A percentile compares a stretch with the other conserved stretches of the same genome.
Conservation (phyloP, 2,329 filamentous ascomycete genomes). For the Nakataea oryzae region DNA sequence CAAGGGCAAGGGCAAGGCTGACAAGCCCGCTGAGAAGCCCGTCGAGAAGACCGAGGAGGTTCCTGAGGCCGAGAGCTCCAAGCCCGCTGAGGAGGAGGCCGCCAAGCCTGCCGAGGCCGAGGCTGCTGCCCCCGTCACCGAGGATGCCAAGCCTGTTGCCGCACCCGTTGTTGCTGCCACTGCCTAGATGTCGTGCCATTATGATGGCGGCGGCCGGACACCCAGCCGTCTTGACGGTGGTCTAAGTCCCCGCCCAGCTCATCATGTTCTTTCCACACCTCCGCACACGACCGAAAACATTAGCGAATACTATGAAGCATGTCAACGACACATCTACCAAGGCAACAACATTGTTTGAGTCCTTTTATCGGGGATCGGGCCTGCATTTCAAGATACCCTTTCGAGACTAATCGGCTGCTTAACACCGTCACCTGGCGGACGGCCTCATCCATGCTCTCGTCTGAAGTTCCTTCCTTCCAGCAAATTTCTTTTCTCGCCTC, state of each 20-base stretch:
- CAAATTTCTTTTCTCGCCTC: not conserved
- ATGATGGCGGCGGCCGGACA: not conserved
- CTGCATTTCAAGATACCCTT: constrained; percentile 50
- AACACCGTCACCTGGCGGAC: not conserved
- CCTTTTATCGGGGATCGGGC: constrained; percentile 31
- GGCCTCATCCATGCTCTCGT: not conserved
- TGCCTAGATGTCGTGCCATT: constrained; percentile 27
- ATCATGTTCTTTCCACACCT: constrained; percentile 2
- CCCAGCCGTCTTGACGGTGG: not conserved
- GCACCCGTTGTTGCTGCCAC: constrained; percentile 39
- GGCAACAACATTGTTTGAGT: not conserved
- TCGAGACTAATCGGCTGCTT: constrained; percentile 19
- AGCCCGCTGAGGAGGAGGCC: constrained; percentile 14
- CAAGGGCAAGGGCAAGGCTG: constrained; percentile 30
- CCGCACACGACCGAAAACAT: not conserved
- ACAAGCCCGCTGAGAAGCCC: constrained; percentile 22
- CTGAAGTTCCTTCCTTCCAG: not conserved
- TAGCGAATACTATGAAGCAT: not conserved
- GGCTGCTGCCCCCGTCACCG: constrained; percentile 24
- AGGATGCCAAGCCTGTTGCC: constrained; percentile 26
- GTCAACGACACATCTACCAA: not conserved
- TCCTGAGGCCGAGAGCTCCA: constrained; percentile 24
- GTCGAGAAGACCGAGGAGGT: constrained; percentile 32
- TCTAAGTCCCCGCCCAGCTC: constrained; percentile 2
- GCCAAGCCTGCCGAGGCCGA: constrained; percentile 14